Conservation (phyloP, 164 flowering plant species). For the Houttuynia cordata region DNA sequence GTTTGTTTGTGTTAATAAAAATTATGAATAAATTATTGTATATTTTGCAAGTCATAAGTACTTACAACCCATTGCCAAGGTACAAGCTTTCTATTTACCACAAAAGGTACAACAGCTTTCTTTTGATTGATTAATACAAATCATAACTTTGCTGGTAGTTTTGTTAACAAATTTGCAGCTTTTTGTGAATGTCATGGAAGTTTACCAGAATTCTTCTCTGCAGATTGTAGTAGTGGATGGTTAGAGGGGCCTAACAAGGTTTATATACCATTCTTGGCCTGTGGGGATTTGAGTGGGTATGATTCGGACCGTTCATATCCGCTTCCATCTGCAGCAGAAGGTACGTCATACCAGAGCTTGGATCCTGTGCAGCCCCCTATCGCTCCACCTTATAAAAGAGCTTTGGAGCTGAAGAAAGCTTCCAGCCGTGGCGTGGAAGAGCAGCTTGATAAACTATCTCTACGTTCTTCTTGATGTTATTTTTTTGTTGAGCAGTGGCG, state of each 20-base stretch:
- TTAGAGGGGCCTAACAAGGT: conserved; percentile 93
- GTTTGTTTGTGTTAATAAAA: too few relatives aligned
- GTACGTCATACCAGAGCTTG: conserved; percentile 63
- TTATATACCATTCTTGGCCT: conserved; percentile 90
- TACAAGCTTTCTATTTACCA: too few relatives aligned
- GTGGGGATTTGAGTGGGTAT: conserved; percentile 87
- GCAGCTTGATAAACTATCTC: conserved; percentile 42
- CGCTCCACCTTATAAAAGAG: conserved; percentile 93
- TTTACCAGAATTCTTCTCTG: not conserved
- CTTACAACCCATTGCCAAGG: too few relatives aligned
- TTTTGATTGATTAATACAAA: too few relatives aligned
- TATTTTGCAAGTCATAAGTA: too few relatives aligned
- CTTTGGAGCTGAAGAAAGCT: conserved; percentile 86
- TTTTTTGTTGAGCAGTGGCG: too few relatives aligned
- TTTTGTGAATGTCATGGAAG: not conserved
- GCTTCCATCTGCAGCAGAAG: conserved; percentile 57
- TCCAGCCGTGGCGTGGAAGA: conserved; percentile 53
- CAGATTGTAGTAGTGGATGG: conserved; percentile 99
- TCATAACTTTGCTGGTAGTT: too few relatives aligned
- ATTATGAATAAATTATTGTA: too few relatives aligned
- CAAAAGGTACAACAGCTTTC: too few relatives aligned
- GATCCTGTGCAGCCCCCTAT: conserved; percentile 97
- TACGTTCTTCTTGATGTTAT: conserved; percentile 25
- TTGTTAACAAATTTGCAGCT: not conserved
- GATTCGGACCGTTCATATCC: conserved; percentile 99